Evolutionary conservation across 148 eudicot genomes (phyloP).

Genomic region (Persicaria maculosa): DNA sequence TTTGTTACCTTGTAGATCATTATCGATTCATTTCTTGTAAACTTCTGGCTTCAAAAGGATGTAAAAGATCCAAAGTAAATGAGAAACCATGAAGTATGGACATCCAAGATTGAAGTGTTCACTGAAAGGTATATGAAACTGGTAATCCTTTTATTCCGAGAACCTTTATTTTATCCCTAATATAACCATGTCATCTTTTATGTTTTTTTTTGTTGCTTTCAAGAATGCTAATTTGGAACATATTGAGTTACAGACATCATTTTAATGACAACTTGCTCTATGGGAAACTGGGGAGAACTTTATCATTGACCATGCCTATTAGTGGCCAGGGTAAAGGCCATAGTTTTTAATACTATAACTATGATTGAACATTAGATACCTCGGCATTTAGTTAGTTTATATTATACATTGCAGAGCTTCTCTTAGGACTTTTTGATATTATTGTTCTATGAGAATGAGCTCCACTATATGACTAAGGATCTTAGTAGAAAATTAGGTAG

Average conservation of each 20-base stretch:
- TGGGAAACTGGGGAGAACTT: not conserved
- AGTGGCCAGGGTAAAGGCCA: not conserved
- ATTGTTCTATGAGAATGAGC: not conserved
- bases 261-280: not conserved
- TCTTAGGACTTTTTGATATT: not conserved
- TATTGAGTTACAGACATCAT: not conserved
- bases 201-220: not conserved
- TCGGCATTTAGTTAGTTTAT: not conserved
- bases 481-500: not conserved
- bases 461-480: not conserved
- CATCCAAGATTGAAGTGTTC: not conserved
- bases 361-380: not conserved
- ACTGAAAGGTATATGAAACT: not conserved
- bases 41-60: constrained; percentile 37
- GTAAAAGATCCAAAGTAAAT: not conserved
- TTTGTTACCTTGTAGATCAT: constrained; percentile 44
- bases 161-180: not conserved
- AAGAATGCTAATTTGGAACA: not conserved
- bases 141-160: not conserved
- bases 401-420: not conserved
- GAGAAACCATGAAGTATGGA: not conserved
- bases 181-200: not conserved
- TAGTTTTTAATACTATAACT: not conserved
- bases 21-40: constrained; percentile 68
- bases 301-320: not conserved